phyloP scores from a whole-genome alignment of 805 yeast species.

The Nadsonia fulvescens region DNA sequence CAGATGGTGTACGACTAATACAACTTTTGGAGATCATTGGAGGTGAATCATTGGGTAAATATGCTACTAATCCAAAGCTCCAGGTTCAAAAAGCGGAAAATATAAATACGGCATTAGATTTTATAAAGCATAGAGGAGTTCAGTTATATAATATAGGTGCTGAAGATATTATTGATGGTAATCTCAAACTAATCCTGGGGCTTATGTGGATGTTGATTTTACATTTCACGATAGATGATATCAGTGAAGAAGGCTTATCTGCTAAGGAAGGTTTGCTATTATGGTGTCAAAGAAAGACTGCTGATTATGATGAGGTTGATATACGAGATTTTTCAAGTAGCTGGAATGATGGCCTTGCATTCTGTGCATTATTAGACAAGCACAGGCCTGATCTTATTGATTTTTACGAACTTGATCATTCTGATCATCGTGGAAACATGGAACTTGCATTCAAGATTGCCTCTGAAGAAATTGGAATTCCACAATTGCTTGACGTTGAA shows the following conservation, averaged over 20 bases:
- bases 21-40: slow-evolving; percentile 22
- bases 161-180: slow-evolving; percentile 87
- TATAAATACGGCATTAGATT: slow-evolving; percentile 20
- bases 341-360: slow-evolving; percentile 36
- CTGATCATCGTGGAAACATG: slow-evolving; percentile 18
- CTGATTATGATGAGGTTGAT: slow-evolving; percentile 20
- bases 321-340: slow-evolving; percentile 33
- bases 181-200: slow-evolving; percentile 80
- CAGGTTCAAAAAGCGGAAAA: slow-evolving; percentile 23
- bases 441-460: slow-evolving; percentile 26
- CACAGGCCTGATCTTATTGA: slow-evolving; percentile 25
- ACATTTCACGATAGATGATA: slow-evolving; percentile 22
- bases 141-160: slow-evolving; percentile 27
- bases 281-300: slow-evolving; percentile 37
- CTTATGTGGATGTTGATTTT: slow-evolving; percentile 50
- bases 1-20: slow-evolving; percentile 20
- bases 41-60: slow-evolving; percentile 19
- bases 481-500: slow-evolving; percentile 34
- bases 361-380: slow-evolving; percentile 28
- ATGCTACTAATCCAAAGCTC: slow-evolving; percentile 16
- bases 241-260: slow-evolving; percentile 21
- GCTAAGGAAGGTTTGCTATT: slow-evolving; percentile 27
- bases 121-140: slow-evolving; percentile 20
- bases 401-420: slow-evolving; percentile 15
- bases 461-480: slow-evolving; percentile 28